Percentiles rank a stretch among this genome's conserved stretches.
Conservation (phyloP, 345 rosid species). For the Murraya koenigii region DNA sequence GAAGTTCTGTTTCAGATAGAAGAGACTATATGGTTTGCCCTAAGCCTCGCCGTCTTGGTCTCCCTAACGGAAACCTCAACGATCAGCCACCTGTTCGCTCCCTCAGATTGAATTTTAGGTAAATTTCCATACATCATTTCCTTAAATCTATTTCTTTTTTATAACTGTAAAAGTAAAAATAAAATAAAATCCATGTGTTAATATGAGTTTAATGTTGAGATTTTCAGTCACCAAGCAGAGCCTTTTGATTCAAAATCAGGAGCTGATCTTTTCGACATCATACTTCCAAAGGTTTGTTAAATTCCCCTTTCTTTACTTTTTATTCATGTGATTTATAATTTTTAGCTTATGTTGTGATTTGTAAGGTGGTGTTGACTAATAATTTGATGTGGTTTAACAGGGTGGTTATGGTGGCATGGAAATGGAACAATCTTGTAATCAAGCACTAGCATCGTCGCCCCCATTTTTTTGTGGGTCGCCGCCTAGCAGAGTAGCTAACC, state of each 20-base stretch:
- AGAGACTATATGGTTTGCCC: slow-evolving; percentile 66
- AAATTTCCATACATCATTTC: background rate
- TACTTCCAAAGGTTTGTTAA: slow-evolving; percentile 61
- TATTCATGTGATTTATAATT: background rate
- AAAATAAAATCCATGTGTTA: background rate
- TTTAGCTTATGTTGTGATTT: background rate
- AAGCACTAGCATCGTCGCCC: slow-evolving; percentile 63
- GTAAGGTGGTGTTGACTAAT: background rate
- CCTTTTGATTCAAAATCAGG: slow-evolving; percentile 54
- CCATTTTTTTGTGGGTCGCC: slow-evolving; percentile 90
- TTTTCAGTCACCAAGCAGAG: slow-evolving; percentile 69
- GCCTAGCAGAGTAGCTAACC: slow-evolving; percentile 99
- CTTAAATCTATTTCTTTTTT: background rate
- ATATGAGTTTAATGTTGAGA: background rate
- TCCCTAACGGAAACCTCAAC: slow-evolving; percentile 26
- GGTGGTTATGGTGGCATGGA: slow-evolving; percentile 52
- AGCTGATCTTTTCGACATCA: slow-evolving; percentile 68
- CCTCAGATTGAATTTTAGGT: slow-evolving; percentile 64
- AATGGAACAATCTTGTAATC: slow-evolving; percentile 42
- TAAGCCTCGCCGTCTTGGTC: slow-evolving; percentile 66
- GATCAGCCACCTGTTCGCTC: slow-evolving; percentile 49
- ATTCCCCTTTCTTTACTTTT: background rate
- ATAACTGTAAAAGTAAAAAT: background rate
- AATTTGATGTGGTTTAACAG: slow-evolving; percentile 25
- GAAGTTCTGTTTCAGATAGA: slow-evolving; percentile 36